phyloP scores from a whole-genome alignment of 441 rosid species.

The Adansonia madagascariensis region DNA sequence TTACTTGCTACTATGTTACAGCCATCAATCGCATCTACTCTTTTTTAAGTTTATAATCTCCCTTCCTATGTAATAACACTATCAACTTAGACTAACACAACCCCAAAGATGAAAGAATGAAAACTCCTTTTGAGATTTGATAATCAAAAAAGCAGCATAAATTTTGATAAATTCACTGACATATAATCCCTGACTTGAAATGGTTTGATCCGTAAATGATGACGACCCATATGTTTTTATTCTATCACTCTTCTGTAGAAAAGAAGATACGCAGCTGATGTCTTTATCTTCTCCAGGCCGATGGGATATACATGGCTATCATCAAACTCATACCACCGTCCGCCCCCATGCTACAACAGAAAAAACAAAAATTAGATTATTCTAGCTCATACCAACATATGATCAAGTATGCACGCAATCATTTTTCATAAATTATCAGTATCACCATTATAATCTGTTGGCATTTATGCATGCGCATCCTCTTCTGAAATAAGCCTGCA shows the following conservation, averaged over 20 bases:
- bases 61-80: slow-evolving; percentile 27
- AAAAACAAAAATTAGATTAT: slow-evolving; percentile 17
- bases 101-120: slow-evolving; percentile 43
- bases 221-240: slow-evolving; percentile 34
- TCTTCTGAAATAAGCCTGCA: not conserved
- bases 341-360: slow-evolving; percentile 80
- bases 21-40: slow-evolving; percentile 37
- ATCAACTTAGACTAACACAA: slow-evolving; percentile 35
- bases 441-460: not conserved
- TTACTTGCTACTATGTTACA: slow-evolving; percentile 45
- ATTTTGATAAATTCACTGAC: slow-evolving; percentile 24
- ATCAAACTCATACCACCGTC: slow-evolving; percentile 89
- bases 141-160: slow-evolving; percentile 29
- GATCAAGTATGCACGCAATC: not conserved
- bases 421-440: not conserved
- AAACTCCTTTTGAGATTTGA: slow-evolving; percentile 28
- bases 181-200: slow-evolving; percentile 32
- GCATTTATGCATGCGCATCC: not conserved
- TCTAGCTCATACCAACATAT: not conserved
- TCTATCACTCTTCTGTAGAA: slow-evolving; percentile 87
- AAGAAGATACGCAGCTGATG: slow-evolving; percentile 94
- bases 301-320: slow-evolving; percentile 81
- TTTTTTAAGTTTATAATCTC: slow-evolving; percentile 8
- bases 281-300: slow-evolving; percentile 81
- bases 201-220: slow-evolving; percentile 5